Conservation (phyloP, 2,329 filamentous ascomycete genomes). For the Sclerotinia minor region DNA sequence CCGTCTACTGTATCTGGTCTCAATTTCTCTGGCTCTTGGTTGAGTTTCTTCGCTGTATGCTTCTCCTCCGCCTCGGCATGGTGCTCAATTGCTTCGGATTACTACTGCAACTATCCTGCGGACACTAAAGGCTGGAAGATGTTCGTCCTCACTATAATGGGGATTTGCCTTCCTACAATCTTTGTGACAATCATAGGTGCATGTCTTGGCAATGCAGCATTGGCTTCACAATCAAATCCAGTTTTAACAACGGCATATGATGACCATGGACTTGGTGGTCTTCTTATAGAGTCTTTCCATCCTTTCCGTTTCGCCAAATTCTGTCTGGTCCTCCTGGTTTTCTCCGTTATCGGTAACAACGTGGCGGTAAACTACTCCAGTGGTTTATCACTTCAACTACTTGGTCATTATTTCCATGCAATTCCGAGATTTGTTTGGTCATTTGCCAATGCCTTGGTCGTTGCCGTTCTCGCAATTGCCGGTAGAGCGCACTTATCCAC, state of each 20-base stretch:
- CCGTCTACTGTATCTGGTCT: conserved; percentile 42
- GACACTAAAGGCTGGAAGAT: conserved; percentile 41
- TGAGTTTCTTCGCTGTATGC: conserved; percentile 38
- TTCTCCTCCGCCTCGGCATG: conserved; percentile 39
- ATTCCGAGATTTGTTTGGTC: conserved; percentile 42
- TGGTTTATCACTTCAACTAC: conserved; percentile 38
- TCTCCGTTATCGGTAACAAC: conserved; percentile 41
- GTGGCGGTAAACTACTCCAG: conserved; percentile 40
- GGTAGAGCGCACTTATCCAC: conserved; percentile 36
- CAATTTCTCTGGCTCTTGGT: conserved; percentile 40
- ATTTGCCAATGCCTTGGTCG: conserved; percentile 37
- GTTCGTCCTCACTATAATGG: conserved; percentile 36
- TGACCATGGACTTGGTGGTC: conserved; percentile 49
- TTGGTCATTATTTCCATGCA: conserved; percentile 40
- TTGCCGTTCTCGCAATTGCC: conserved; percentile 38
- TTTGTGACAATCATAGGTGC: conserved; percentile 49
- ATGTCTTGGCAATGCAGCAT: conserved; percentile 45
- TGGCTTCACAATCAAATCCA: conserved; percentile 43
- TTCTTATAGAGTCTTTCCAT: conserved; percentile 49
- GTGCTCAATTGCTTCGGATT: conserved; percentile 41
- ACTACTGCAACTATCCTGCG: conserved; percentile 41
- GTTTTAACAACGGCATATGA: conserved; percentile 45
- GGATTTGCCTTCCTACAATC: conserved; percentile 38
- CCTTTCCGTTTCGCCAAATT: conserved; percentile 51
- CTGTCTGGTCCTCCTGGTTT: conserved; percentile 42